Base-by-base conservation (phyloP, 2,329 filamentous ascomycete species). In the Curvularia sp. region DNA sequence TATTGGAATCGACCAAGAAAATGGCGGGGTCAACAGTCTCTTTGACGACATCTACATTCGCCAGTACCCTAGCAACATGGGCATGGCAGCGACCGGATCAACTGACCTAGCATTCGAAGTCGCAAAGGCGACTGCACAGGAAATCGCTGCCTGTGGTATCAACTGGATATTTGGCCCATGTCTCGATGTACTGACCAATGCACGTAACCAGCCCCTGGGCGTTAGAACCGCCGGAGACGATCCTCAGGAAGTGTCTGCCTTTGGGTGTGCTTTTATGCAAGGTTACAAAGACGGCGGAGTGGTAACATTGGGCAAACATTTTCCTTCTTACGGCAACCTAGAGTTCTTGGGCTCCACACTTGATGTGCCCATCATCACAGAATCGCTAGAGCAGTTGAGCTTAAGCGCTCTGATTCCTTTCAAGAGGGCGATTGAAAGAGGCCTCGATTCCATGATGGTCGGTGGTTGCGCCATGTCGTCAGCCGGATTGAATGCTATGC, bases 51-150 rank as follows among this genome's bases (percentile, higher is more conserved):
- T 95, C 71, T 95, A 93, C 74, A 94, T 98, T 67, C 93, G 92
- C 65, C 95, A 98, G 75, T 99, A 97, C 68, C 95, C 95, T 8
- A 97, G 93, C 72, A 91, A 94, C 62, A 98, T 99, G 94, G 94
- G 93, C 12, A 85, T 97, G 60, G 93, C 94, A n/a, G 95, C 95
- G 21, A 93, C 93, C 4, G 92, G 93, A 23, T 93, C 89, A 10
- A 89, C 88, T 34, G 87, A 95, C 10, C 81, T 98, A 53, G 92
- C 94, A 5, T 96, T 94, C 73, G 89, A 94, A 67, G 88, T 98
- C 54, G 94, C 93, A 55, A 93, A 94, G 77, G 93, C 95, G 15
- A 98, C 94, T 0, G 95, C 93, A 3, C 91, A 94, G 67, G 95
- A 98, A 77, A 86, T 98, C 27, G 89, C 91, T 46, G 93, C 95